A percentile compares a stretch with the other conserved stretches of the same genome.
phyloP scores from a whole-genome alignment of 2,329 filamentous ascomycete genomes.

The Paradendryphiella salina region DNA sequence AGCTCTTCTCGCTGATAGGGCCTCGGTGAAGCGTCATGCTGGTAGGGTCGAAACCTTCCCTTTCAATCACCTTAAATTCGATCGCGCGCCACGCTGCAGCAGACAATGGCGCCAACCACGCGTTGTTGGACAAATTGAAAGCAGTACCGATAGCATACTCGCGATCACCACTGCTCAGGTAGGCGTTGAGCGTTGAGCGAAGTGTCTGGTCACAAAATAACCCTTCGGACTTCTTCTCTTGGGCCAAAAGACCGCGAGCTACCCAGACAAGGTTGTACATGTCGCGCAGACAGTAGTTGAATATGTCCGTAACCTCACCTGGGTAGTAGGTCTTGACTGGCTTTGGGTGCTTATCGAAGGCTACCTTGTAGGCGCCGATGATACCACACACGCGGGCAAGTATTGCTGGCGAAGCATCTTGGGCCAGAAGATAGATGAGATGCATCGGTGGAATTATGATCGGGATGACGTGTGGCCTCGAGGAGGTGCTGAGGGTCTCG shows the following conservation, averaged over 20 bases:
- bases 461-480: conserved; percentile 52
- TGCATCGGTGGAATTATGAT: conserved; percentile 69
- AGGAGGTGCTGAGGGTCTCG: conserved; percentile 59
- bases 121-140: conserved; percentile 55
- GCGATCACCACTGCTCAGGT: conserved; percentile 48
- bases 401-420: conserved; percentile 64
- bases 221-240: conserved; percentile 63
- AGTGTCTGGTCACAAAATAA: conserved; percentile 56
- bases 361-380: conserved; percentile 71
- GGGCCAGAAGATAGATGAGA: conserved; percentile 72
- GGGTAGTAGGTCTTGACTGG: conserved; percentile 46
- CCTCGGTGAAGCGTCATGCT: conserved; percentile 41
- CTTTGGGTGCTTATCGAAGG: conserved; percentile 67
- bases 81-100: conserved; percentile 53
- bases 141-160: conserved; percentile 46
- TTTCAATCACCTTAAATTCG: conserved; percentile 51
- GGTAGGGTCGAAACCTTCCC: conserved; percentile 24
- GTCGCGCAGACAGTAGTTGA: conserved; percentile 87
- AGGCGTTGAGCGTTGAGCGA: conserved; percentile 49
- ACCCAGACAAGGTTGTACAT: conserved; percentile 84
- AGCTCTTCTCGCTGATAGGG: conserved; percentile 69
- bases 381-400: conserved; percentile 71
- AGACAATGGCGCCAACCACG: conserved; percentile 52
- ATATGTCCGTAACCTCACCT: conserved; percentile 54
- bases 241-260: conserved; percentile 67